Conservation (phyloP, 805 yeast genomes). For the Hanseniaspora meyeri region DNA sequence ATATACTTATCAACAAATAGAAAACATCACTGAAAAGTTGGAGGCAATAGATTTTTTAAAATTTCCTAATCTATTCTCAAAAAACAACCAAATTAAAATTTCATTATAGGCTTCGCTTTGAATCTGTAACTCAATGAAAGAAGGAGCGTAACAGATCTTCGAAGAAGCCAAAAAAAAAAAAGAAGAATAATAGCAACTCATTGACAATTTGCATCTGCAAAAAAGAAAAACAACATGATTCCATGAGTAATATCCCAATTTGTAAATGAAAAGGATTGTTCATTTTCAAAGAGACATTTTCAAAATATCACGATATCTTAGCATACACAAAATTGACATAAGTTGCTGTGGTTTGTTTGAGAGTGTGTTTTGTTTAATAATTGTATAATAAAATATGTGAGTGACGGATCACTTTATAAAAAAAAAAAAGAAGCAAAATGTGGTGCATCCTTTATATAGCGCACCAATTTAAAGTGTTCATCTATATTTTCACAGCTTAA, state of each 20-base stretch:
- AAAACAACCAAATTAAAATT: conserved; percentile 10
- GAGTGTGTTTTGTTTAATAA: no score
- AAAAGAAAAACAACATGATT: background rate
- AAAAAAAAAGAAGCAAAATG: background rate
- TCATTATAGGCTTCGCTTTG: conserved; percentile 37
- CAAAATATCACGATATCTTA: background rate
- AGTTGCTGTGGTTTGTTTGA: background rate
- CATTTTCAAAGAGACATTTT: conserved; percentile 1
- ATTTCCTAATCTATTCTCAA: conserved; percentile 1
- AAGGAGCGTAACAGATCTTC: conserved; percentile 33
- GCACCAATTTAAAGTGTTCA: background rate
- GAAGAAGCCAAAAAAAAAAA: conserved; percentile 29
- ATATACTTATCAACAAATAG: conserved; percentile 1
- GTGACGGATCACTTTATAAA: no score
- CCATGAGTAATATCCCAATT: background rate
- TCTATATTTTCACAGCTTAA: background rate
- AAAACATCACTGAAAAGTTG: background rate
- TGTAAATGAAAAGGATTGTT: background rate
- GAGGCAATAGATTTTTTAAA: conserved; percentile 8
- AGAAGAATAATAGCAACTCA: background rate
- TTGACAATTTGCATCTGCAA: background rate
- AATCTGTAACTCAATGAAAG: conserved; percentile 32
- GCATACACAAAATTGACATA: background rate
- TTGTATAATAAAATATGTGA: no score
- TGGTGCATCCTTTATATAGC: background rate